A percentile compares a stretch with the other conserved stretches of the same genome.
Conservation (phyloP, 176 grass and related monocot species). For the Raddia distichophylla region DNA sequence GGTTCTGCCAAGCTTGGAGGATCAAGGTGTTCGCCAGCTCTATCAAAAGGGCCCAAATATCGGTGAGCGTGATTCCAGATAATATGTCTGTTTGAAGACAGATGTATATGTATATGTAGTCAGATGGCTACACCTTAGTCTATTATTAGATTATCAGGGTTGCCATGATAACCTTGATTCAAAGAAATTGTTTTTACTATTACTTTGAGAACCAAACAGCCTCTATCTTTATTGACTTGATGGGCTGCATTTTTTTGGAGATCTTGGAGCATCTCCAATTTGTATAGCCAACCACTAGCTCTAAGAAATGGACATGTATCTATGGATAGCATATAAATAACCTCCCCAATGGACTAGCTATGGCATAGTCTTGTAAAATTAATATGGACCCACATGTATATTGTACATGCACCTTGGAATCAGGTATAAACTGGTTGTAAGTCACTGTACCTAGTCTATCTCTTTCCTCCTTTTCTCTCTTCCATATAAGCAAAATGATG, state of each 20-base stretch:
- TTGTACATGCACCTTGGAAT: too few relatives aligned
- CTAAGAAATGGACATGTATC: too few relatives aligned
- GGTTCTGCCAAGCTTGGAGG: conserved; percentile 86
- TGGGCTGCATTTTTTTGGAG: not conserved
- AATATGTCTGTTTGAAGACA: not conserved
- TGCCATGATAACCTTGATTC: not conserved
- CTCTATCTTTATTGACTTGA: conserved; percentile 4
- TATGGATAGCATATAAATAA: too few relatives aligned
- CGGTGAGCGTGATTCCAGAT: conserved; percentile 40
- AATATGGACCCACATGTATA: too few relatives aligned
- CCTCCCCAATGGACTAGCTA: too few relatives aligned
- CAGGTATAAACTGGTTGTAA: too few relatives aligned
- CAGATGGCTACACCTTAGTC: conserved; percentile 5
- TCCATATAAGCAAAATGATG: too few relatives aligned
- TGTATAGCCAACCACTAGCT: too few relatives aligned
- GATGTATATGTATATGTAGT: not conserved
- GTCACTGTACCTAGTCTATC: too few relatives aligned
- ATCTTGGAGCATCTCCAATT: too few relatives aligned
- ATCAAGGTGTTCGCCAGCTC: conserved; percentile 82
- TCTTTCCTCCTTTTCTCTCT: too few relatives aligned
- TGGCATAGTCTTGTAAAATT: too few relatives aligned
- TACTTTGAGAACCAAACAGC: conserved; percentile 7
- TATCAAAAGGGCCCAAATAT: conserved; percentile 70
- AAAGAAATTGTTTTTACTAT: not conserved
- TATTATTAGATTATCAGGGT: conserved; percentile 23